These are phyloP conservation scores for Tricholoma furcatifolium DNA, from an alignment of 768 basidiomycete genomes.

Conservation along the genomic window DNA sequence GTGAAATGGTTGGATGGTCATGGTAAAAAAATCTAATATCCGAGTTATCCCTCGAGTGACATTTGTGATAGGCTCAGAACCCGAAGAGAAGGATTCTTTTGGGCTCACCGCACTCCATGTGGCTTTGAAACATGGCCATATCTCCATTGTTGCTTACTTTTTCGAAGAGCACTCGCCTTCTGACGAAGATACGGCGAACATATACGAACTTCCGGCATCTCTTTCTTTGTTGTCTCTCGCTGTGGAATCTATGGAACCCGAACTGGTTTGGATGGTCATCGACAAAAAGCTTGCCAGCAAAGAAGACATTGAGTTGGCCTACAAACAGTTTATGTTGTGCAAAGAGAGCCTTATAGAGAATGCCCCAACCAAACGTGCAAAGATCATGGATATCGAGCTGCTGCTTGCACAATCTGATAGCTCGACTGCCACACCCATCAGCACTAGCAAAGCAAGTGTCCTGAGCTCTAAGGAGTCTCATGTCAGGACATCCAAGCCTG, in stretches of 20 bases:
- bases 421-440: slow-evolving; percentile 37
- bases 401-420: slow-evolving; percentile 51
- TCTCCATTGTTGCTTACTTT: slow-evolving; percentile 57
- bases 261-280: slow-evolving; percentile 63
- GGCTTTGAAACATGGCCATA: slow-evolving; percentile 52
- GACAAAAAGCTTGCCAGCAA: slow-evolving; percentile 51
- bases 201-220: slow-evolving; percentile 47
- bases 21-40: slow-evolving; percentile 42
- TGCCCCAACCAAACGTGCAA: slow-evolving; percentile 26
- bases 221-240: slow-evolving; percentile 54
- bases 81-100: slow-evolving; percentile 62
- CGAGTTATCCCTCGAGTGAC: slow-evolving; percentile 13
- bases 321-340: slow-evolving; percentile 45
- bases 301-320: slow-evolving; percentile 49
- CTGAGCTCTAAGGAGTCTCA: too few relatives aligned
- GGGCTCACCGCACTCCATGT: slow-evolving; percentile 67
- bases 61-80: slow-evolving; percentile 56
- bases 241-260: slow-evolving; percentile 58
- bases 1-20: slow-evolving; percentile 72
- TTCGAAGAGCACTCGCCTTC: slow-evolving; percentile 58
- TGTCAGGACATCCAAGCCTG: not conserved
- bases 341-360: slow-evolving; percentile 22
- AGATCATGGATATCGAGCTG: slow-evolving; percentile 49
- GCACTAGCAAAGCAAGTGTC: not conserved
- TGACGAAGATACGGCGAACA: slow-evolving; percentile 45